A percentile compares a stretch with the other conserved stretches of the same genome.
phyloP scores from a whole-genome alignment of 306 rosid species.

The Cicer judaicum region DNA sequence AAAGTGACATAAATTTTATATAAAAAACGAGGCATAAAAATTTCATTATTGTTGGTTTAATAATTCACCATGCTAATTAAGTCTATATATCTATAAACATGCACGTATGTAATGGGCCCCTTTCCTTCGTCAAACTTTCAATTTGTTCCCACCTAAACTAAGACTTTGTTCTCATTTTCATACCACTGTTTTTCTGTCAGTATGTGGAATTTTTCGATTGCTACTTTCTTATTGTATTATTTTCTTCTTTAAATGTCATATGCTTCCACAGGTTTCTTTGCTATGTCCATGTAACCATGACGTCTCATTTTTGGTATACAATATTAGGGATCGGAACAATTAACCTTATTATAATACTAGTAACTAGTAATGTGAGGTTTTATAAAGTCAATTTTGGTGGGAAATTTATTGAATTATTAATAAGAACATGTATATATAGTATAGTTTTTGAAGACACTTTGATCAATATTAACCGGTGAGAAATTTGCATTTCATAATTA shows the following conservation, averaged over 20 bases:
- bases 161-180: conserved; percentile 59
- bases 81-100: not conserved
- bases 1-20: not conserved
- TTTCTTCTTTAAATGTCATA: conserved; percentile 35
- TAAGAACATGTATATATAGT: conserved; percentile 1
- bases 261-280: conserved; percentile 47
- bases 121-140: conserved; percentile 51
- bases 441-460: conserved; percentile 34
- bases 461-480: conserved; percentile 18
- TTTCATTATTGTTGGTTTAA: not conserved
- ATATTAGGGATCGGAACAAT: conserved; percentile 38
- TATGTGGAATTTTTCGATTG: conserved; percentile 42
- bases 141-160: conserved; percentile 70
- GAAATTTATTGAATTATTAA: conserved; percentile 37
- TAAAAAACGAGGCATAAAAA: not conserved
- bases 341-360: not conserved
- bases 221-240: not conserved
- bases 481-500: conserved; percentile 30
- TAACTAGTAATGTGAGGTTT: conserved; percentile 11
- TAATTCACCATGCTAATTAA: too few relatives aligned
- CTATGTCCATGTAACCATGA: conserved; percentile 38
- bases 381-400: conserved; percentile 50
- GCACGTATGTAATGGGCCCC: conserved; percentile 49
- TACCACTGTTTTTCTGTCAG: conserved; percentile 51
- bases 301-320: conserved; percentile 44